Evolutionary conservation across 1,139 yeast species (phyloP).

Genomic region (Scheffersomyces quercinus): DNA sequence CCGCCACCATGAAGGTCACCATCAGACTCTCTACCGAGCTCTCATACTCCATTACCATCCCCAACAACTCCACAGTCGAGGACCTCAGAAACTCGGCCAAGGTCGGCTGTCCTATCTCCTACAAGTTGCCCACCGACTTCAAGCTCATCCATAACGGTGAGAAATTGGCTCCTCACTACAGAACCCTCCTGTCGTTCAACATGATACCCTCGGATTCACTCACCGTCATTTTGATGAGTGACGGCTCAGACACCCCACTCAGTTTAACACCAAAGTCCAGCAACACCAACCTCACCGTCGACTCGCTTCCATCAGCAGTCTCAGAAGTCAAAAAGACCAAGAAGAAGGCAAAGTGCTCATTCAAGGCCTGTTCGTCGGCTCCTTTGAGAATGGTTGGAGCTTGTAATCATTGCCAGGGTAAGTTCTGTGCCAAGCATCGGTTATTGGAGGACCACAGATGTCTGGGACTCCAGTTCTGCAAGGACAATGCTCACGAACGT

Average conservation of each 20-base stretch:
- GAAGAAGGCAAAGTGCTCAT: slow-evolving; percentile 65
- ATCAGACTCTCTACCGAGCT: slow-evolving; percentile 45
- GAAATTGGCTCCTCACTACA: slow-evolving; percentile 39
- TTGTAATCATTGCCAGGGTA: slow-evolving; percentile 83
- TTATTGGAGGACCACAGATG: slow-evolving; percentile 84
- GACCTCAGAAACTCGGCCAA: slow-evolving; percentile 48
- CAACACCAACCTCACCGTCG: slow-evolving; percentile 12
- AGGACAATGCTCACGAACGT: slow-evolving; percentile 68
- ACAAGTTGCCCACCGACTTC: slow-evolving; percentile 40
- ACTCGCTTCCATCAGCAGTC: slow-evolving; percentile 12
- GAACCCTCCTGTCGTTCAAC: slow-evolving; percentile 24
- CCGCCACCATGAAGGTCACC: slow-evolving; percentile 36
- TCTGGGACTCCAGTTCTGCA: slow-evolving; percentile 74
- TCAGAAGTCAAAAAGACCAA: slow-evolving; percentile 39
- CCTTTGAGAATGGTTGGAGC: slow-evolving; percentile 87
- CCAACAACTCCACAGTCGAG: slow-evolving; percentile 50
- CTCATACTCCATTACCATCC: slow-evolving; percentile 45
- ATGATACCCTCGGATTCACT: slow-evolving; percentile 22
- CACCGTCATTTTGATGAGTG: slow-evolving; percentile 48
- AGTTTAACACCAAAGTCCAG: slow-evolving; percentile 14
- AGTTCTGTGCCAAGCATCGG: slow-evolving; percentile 85
- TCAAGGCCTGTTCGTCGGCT: slow-evolving; percentile 59
- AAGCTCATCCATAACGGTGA: slow-evolving; percentile 56
- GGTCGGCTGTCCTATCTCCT: slow-evolving; percentile 38
- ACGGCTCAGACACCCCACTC: slow-evolving; percentile 27